Evolutionary conservation across 495 filamentous ascomycete genomes (phyloP).

Genomic region (Umbilicaria muhlenbergii): DNA sequence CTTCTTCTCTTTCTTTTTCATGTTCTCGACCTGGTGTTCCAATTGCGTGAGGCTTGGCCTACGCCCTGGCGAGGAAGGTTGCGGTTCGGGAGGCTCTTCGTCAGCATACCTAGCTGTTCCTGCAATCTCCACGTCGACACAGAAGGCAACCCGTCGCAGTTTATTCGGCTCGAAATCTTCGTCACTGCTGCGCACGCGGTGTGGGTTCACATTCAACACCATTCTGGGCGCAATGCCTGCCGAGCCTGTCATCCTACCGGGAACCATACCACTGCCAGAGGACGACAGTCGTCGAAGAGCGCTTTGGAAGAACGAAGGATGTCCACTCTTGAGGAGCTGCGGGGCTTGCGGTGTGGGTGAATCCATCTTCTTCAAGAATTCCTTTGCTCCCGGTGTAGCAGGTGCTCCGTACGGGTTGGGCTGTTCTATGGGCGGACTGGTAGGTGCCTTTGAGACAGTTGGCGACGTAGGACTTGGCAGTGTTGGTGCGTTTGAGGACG

Average conservation of each 20-base stretch:
- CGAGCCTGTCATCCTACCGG: slow-evolving; percentile 34
- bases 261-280: slow-evolving; percentile 29
- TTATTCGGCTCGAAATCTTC: slow-evolving; percentile 67
- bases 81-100: slow-evolving; percentile 11
- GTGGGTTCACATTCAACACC: slow-evolving; percentile 72
- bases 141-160: slow-evolving; percentile 78
- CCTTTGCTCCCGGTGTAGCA: slow-evolving; percentile 43
- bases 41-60: slow-evolving; percentile 13
- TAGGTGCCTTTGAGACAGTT: slow-evolving; percentile 29
- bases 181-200: slow-evolving; percentile 64
- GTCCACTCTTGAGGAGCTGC: slow-evolving; percentile 43
- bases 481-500: slow-evolving; percentile 29
- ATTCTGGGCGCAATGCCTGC: slow-evolving; percentile 49
- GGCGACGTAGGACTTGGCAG: slow-evolving; percentile 26
- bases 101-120: slow-evolving; percentile 34
- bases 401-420: slow-evolving; percentile 33
- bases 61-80: slow-evolving; percentile 17
- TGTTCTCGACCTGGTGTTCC: slow-evolving; percentile 15
- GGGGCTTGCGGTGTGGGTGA: slow-evolving; percentile 48
- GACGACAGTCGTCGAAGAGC: slow-evolving; percentile 71
- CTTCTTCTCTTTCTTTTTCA: slow-evolving; percentile 38
- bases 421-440: slow-evolving; percentile 23
- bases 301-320: slow-evolving; percentile 62
- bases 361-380: slow-evolving; percentile 27
- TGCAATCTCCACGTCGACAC: slow-evolving; percentile 96